Evolutionary conservation across 108 stramenopile species (phyloP), one percentile per base, ranked within the genome.

Genomic region (Schizochytrium sp.): DNA sequence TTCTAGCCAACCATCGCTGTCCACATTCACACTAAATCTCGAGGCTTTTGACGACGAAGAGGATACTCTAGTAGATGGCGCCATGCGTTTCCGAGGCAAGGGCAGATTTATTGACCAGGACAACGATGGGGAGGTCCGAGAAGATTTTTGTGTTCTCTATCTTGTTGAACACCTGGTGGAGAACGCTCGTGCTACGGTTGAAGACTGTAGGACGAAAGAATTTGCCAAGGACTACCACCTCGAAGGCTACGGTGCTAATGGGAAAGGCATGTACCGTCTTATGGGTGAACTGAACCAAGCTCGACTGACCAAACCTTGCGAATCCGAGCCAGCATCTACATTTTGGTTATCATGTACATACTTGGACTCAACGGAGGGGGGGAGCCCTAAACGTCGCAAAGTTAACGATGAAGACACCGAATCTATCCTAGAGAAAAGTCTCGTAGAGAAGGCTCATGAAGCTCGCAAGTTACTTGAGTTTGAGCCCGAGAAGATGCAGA

Each of bases 311-410:
- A 42, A 2, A 49, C 47, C 7, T 44, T 8, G 3, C 64, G 64
- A 1, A 38, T 38, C 12, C 12, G 3, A 7, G 42, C 42, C 8
- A 38, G 5, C 0, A 38, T 44, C 64, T 44, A 13, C 64, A 38
- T 69, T 69, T 44, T 69, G 64, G 64, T 44, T 69, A 38, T 69
- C 64, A 8, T 69, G 64, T 69, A 69, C 64, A 69, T 69, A 13
- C 28, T 44, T 44, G 10, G 10, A 8, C 64, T 2, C 64, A 44
- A 44, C 40, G 28, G 28, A 69, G 7, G 28, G 28, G 28, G 28
- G 28, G 28, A 28, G 28, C 28, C 28, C 28, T 28, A 28, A 28
- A 28, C 28, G 28, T 28, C 28, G 28, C 28, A 28, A 28, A 28
- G 28, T 28, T 28, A 28, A 28, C 28, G 28, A 28, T 28, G 28